Percentiles rank a stretch among this genome's conserved stretches.
Evolutionary conservation across 129 eudicot species (phyloP).

Genomic region (Arctium minus): DNA sequence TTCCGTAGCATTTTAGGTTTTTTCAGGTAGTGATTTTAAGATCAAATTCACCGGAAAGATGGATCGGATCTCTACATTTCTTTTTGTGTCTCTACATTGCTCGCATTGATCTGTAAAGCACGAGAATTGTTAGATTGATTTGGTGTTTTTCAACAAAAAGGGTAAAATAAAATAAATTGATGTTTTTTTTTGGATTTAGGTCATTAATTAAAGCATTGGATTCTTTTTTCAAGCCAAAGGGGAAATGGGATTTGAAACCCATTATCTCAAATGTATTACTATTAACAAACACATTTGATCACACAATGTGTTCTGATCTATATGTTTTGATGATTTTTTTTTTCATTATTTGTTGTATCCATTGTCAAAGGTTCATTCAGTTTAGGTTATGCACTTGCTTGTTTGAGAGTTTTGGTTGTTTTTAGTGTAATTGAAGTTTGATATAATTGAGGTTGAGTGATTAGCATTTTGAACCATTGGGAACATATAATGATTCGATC

Average conservation of each 20-base stretch:
- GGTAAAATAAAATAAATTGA: not conserved
- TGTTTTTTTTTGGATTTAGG: slow-evolving; percentile 3
- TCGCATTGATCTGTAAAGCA: slow-evolving; percentile 27
- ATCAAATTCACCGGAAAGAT: slow-evolving; percentile 13
- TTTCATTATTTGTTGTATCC: not conserved
- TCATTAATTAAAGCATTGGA: not conserved
- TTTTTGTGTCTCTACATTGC: slow-evolving; percentile 14
- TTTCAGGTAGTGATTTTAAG: not conserved
- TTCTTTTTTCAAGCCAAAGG: not conserved
- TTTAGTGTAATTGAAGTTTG: not conserved
- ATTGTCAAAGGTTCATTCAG: not conserved
- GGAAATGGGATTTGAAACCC: not conserved
- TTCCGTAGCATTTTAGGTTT: slow-evolving; percentile 1
- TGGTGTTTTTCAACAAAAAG: slow-evolving; percentile 1
- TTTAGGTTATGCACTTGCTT: not conserved
- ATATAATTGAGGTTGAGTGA: not conserved
- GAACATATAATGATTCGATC: not conserved
- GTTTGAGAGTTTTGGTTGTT: not conserved
- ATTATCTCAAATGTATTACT: not conserved
- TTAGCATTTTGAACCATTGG: not conserved
- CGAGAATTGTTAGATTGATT: not conserved
- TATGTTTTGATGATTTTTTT: slow-evolving; percentile 1
- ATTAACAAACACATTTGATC: slow-evolving; percentile 19
- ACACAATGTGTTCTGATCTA: slow-evolving; percentile 27
- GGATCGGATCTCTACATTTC: slow-evolving; percentile 29